Evolutionary conservation across 1,284 basidiomycete genomes (phyloP), one percentile per base, ranked within the genome.

Genomic region (Hypsizygus ulmarius): DNA sequence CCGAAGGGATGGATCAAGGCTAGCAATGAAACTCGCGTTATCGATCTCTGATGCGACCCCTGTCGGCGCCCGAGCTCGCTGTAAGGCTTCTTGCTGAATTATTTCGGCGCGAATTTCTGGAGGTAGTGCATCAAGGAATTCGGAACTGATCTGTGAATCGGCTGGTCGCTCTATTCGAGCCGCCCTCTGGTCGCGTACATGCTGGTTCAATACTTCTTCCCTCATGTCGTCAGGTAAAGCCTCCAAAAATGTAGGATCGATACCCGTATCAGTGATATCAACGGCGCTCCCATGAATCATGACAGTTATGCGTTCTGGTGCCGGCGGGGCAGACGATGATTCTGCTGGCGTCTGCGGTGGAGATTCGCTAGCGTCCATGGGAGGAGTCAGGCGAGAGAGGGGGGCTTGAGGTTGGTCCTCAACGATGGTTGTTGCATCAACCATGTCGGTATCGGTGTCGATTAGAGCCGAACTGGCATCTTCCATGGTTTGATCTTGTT

Each of bases 201-300:
- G 95, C 65, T 99, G 97, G 63, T 96, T 96, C 44, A 99, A 78
- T 21, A 99, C 94, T 65, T 99, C 97, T 64, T 97, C 96, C 39
- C 97, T 84, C 89, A 99, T 97, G 57, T 99, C 96, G 64, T 99
- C 97, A 0, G 97, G 97, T 19, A 99, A 72, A 14, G 97, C 97
- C 68, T 98, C 94, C 45, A 99, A 73, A 80, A 99, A 99, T 7
- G 92, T 95, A 1, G 95, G 93, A 64, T 99, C 97, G 61, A 99
- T 98, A 6, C 97, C 97, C 11, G 94, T 96, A 61, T 98, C 94
- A 7, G 97, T 99, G 62, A 99, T 99, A 64, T 99, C 97, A 25
- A 99, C 91, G n/a, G 86, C 79, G 53, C 83, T 89, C 40, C 96
- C 97, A 64, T 95, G 89, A 50, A 99, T 91, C 66, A 80, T 78